Conservation (phyloP, 23 red algal genomes). For the Gracilaria gracilis region DNA sequence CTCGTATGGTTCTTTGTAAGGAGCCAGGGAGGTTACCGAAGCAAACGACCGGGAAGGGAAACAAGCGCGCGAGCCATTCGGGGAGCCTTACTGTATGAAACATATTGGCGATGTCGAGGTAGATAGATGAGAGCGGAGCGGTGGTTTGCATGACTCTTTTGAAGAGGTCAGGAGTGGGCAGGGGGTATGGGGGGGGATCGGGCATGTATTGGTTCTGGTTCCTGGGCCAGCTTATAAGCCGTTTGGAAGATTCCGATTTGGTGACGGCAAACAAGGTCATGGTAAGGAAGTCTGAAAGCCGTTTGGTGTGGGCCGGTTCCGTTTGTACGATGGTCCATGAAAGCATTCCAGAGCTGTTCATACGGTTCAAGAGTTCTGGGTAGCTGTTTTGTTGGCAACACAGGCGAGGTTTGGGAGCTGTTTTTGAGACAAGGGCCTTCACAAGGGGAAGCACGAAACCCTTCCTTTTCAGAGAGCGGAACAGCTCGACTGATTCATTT, state of each 20-base stretch:
- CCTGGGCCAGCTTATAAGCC: slow-evolving; percentile 28
- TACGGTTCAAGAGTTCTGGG: background rate
- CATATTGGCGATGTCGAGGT: slow-evolving; percentile 44
- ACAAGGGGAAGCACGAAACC: background rate
- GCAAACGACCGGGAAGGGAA: background rate
- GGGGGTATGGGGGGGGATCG: background rate
- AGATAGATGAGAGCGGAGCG: background rate
- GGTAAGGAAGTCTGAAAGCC: background rate
- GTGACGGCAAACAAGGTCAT: slow-evolving; percentile 14
- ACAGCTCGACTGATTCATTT: no score
- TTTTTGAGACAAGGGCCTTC: background rate
- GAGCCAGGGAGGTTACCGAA: slow-evolving; percentile 19
- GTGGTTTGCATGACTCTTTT: background rate
- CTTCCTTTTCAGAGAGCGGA: background rate
- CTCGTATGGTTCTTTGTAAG: background rate
- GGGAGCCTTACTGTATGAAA: slow-evolving; percentile 40
- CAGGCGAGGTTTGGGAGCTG: background rate
- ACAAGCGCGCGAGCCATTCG: background rate
- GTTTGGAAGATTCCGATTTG: background rate
- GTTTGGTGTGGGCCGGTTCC: background rate
- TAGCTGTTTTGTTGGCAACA: background rate
- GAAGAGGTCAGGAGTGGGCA: slow-evolving; percentile 24
- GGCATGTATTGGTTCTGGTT: slow-evolving; percentile 1
- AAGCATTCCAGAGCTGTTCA: background rate
- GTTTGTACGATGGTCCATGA: background rate